These are phyloP conservation scores for Saturnispora bothae DNA, from an alignment of 805 yeast species.

Conservation along the genomic window DNA sequence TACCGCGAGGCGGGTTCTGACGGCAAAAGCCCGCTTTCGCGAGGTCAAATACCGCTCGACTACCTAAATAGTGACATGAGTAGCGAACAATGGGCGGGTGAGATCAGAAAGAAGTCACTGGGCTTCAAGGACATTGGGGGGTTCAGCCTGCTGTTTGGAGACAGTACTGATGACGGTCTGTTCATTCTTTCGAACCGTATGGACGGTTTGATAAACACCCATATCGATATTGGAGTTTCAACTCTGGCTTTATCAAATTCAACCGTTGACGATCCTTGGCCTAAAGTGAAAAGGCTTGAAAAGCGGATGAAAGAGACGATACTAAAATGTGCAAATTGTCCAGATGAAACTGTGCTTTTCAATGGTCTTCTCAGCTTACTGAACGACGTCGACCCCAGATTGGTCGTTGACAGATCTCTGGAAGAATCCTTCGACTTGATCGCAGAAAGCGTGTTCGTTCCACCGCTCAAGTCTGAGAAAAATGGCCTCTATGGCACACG, in stretches of 20 bases:
- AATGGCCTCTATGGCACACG: constrained; percentile 12
- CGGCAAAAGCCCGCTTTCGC: constrained; percentile 22
- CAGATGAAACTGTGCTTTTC: constrained; percentile 31
- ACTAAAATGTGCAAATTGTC: constrained; percentile 11
- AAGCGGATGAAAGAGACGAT: constrained; percentile 42
- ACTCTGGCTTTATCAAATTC: constrained; percentile 63
- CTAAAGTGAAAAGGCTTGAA: constrained; percentile 56
- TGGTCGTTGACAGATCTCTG: constrained; percentile 1
- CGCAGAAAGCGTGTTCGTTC: constrained; percentile 8
- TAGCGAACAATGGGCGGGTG: constrained; percentile 36
- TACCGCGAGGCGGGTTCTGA: constrained; percentile 39
- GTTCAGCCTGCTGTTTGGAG: constrained; percentile 51
- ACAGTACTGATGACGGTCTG: constrained; percentile 16
- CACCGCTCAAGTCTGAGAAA: background rate
- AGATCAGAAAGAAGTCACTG: constrained; percentile 20
- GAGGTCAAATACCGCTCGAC: constrained; percentile 36
- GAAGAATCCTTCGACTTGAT: constrained; percentile 3
- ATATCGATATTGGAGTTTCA: too few relatives aligned
- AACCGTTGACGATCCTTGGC: constrained; percentile 61
- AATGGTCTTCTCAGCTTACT: constrained; percentile 45
- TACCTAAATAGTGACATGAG: constrained; percentile 25
- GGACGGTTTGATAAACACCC: background rate
- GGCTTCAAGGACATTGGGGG: constrained; percentile 42
- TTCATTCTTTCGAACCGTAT: background rate
- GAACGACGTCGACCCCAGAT: constrained; percentile 30